Evolutionary conservation across 768 basidiomycete species (phyloP).

Genomic region (Lyophyllum decastes): DNA sequence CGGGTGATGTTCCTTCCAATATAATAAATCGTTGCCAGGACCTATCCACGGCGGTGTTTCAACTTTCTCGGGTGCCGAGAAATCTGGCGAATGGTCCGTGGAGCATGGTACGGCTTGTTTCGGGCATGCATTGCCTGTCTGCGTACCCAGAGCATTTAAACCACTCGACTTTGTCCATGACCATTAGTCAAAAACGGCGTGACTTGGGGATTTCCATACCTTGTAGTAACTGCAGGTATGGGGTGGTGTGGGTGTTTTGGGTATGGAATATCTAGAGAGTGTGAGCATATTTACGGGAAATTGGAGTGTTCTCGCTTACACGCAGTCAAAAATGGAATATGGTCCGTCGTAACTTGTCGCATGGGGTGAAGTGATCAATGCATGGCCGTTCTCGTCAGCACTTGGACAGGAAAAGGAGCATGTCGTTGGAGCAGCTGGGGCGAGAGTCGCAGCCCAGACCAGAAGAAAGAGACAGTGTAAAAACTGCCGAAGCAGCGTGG

Average conservation of each 20-base stretch:
- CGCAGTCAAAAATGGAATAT: conserved; percentile 25
- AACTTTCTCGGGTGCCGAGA: conserved; percentile 15
- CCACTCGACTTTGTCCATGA: conserved; percentile 8
- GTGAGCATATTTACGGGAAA: background rate
- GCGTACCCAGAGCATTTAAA: conserved; percentile 6
- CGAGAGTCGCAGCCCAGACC: background rate
- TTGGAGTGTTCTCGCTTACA: conserved; percentile 11
- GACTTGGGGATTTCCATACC: conserved; percentile 1
- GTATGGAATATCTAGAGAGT: conserved; percentile 14
- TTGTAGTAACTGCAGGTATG: conserved; percentile 22
- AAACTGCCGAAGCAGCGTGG: background rate
- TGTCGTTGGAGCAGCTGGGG: conserved; percentile 7
- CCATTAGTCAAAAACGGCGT: background rate
- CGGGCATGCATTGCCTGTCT: conserved; percentile 7
- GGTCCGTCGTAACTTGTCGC: conserved; percentile 17
- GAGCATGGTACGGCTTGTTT: conserved; percentile 13
- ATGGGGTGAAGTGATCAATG: conserved; percentile 11
- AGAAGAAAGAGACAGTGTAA: background rate
- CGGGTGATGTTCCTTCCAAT: conserved; percentile 13
- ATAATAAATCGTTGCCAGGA: conserved; percentile 14
- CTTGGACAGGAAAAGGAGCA: conserved; percentile 20
- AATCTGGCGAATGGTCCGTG: conserved; percentile 1
- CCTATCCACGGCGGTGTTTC: conserved; percentile 17
- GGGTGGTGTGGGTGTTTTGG: conserved; percentile 6
- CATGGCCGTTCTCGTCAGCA: conserved; percentile 10